Evolutionary conservation across 345 rosid genomes (phyloP), one percentile per base, ranked within the genome.

Genomic region (Noccaea bulbosa): DNA sequence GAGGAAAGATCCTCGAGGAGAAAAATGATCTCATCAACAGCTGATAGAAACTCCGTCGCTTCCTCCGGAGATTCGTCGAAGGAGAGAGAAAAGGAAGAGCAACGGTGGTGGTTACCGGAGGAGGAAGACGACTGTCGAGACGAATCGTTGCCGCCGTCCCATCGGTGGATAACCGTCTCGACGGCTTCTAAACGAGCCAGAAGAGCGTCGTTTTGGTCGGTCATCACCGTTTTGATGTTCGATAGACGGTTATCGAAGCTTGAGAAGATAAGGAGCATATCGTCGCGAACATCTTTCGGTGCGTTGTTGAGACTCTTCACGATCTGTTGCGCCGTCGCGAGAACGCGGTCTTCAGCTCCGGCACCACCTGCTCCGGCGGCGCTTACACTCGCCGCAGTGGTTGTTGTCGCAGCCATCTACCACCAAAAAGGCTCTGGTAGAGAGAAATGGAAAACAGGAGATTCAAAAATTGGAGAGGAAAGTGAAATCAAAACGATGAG

Each of bases 251-350:
- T 94, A 40, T 94, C 99, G 64, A 94, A 94, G 76, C 92, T 87
- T 14, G 99, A 94, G 76, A 94, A 84, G 82, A 94, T 94, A 24
- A 89, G 77, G 4, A 94, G 82, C 99, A 94, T 91, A 78, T 94
- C 99, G 43, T 94, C 98, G 1, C 96, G 86, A 12, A 89, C 96
- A 62, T 91, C 91, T 73, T 91, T 89, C 0, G 94, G 82, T 8
- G 99, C 84, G 85, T 91, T 85, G 85, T 91, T 94, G 34, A 94
- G 91, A 49, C 96, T 89, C 67, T 89, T 88, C 52, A 94, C 86
- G 88, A 94, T 94, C 93, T 94, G 95, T 71, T 91, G 98, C 7
- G 97, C 99, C 59, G 99, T 85, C 14, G 99, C 97, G 83, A 94
- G 74, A 30, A 94, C 99, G 10, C 99, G 96, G 79, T 94, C 99